These are phyloP conservation scores for Phalaenopsis hybrid DNA, from an alignment of 116 monocot genomes.

Conservation along the genomic window DNA sequence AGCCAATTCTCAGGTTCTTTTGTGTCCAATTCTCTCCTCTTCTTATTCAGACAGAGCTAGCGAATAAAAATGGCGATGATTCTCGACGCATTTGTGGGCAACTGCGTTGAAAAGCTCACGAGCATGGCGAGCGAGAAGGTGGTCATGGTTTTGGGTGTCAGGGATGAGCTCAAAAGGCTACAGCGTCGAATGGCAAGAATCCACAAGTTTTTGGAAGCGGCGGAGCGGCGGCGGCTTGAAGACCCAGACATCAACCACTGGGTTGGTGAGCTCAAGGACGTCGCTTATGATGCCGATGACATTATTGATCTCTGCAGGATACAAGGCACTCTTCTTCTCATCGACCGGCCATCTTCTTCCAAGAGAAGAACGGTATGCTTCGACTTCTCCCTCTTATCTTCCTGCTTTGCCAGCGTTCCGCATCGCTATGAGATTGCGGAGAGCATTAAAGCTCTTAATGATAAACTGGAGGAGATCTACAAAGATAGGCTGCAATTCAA, in stretches of 20 bases:
- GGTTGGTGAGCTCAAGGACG: constrained; percentile 4
- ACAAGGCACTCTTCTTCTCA: neutral
- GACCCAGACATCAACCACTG: constrained; percentile 1
- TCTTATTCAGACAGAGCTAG: neutral
- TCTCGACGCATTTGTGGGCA: constrained; percentile 7
- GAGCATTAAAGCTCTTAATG: neutral
- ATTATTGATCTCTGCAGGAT: constrained; percentile 12
- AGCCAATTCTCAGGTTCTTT: neutral
- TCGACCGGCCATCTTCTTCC: neutral
- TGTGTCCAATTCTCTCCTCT: neutral
- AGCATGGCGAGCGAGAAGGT: constrained; percentile 1
- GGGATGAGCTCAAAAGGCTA: constrained; percentile 10
- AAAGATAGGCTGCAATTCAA: neutral
- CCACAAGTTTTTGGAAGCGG: neutral
- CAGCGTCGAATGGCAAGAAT: constrained; percentile 3
- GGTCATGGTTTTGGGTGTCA: constrained; percentile 1
- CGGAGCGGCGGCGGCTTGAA: constrained; percentile 1
- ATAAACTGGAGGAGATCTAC: neutral
- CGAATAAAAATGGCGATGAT: neutral
- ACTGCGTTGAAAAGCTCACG: neutral
- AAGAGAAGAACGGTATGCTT: neutral
- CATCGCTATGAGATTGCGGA: constrained; percentile 5
- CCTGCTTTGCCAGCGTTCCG: constrained; percentile 10
- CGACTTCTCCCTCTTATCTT: neutral
- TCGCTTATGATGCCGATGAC: constrained; percentile 13